Percentiles rank a stretch among this genome's conserved stretches.
phyloP scores from a whole-genome alignment of 805 yeast species.

The Sungouiozyma intestinalis region DNA sequence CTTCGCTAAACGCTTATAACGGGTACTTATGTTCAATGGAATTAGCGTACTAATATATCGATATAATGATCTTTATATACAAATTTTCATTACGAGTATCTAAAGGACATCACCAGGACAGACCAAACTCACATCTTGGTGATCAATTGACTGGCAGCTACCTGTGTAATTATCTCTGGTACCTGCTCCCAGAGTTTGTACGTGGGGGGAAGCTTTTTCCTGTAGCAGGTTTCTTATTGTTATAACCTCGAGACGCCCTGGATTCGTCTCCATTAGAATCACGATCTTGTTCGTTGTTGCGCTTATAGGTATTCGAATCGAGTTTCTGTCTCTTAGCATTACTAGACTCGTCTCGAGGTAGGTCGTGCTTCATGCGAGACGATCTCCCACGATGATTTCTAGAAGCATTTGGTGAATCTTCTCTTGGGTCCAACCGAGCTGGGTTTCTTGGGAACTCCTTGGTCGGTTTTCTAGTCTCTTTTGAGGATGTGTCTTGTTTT shows the following conservation, averaged over 20 bases:
- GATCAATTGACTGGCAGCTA: not conserved
- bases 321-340: not conserved
- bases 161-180: constrained; percentile 11
- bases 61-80: not conserved
- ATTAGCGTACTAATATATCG: too few species aligned
- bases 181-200: constrained; percentile 9
- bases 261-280: constrained; percentile 1
- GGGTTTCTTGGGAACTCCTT: not conserved
- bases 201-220: not conserved
- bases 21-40: not conserved
- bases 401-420: not conserved
- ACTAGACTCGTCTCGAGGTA: not conserved
- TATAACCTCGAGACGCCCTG: not conserved
- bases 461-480: not conserved
- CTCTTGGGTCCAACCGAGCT: not conserved
- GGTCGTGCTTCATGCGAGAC: not conserved
- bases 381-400: not conserved
- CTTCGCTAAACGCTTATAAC: not conserved
- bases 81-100: too few species aligned
- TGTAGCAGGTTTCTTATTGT: not conserved
- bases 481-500: not conserved
- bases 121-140: too few species aligned
- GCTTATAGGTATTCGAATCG: not conserved
- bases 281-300: not conserved
- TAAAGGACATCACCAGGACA: too few species aligned